Evolutionary conservation across 768 basidiomycete genomes (phyloP).

Genomic region (Naematelia aurantialba): DNA sequence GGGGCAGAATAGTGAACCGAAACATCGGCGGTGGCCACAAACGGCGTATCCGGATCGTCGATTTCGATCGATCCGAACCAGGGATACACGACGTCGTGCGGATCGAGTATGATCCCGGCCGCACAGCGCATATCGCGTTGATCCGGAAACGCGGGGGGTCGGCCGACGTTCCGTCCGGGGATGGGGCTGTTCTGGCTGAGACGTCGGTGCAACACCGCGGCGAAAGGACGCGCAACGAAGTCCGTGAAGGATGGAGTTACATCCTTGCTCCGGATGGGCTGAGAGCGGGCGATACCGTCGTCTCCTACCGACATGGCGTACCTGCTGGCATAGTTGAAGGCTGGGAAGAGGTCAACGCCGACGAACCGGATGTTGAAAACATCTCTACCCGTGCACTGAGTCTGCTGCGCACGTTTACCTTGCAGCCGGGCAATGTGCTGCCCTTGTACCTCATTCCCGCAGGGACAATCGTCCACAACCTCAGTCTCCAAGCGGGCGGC

Average conservation of each 20-base stretch:
- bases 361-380: slow-evolving; percentile 10
- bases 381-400: slow-evolving; percentile 64
- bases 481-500: slow-evolving; percentile 71
- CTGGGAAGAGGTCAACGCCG: slow-evolving; percentile 38
- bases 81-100: slow-evolving; percentile 86
- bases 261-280: slow-evolving; percentile 88
- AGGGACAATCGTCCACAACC: slow-evolving; percentile 84
- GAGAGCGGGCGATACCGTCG: slow-evolving; percentile 79
- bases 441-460: slow-evolving; percentile 85
- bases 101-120: slow-evolving; percentile 93
- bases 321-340: slow-evolving; percentile 67
- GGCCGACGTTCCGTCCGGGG: slow-evolving; percentile 51
- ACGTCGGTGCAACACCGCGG: slow-evolving; percentile 11
- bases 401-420: slow-evolving; percentile 72
- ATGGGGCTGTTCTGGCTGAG: slow-evolving; percentile 26
- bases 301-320: slow-evolving; percentile 79
- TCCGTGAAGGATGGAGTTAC: slow-evolving; percentile 66
- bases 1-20: slow-evolving; percentile 80
- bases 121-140: slow-evolving; percentile 91
- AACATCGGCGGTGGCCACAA: slow-evolving; percentile 88
- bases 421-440: slow-evolving; percentile 89
- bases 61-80: slow-evolving; percentile 72
- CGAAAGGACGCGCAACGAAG: slow-evolving; percentile 20
- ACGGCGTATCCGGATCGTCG: slow-evolving; percentile 76
- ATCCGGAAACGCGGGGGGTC: slow-evolving; percentile 59